Percentiles rank a stretch among this genome's conserved stretches.
Conservation (phyloP, 768 basidiomycete species). For the Porpolomopsis calyptriformis region DNA sequence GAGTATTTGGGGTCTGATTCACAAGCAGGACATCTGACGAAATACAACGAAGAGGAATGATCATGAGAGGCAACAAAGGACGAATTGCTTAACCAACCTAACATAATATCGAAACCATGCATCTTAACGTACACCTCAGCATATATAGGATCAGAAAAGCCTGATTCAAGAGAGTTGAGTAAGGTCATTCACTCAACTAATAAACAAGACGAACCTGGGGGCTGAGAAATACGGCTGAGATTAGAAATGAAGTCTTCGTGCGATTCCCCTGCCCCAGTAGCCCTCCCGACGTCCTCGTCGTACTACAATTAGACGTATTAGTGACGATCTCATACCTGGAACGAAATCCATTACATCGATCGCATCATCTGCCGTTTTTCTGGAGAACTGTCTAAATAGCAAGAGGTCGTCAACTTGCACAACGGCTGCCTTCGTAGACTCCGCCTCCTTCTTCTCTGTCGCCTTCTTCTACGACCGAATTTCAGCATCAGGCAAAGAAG, state of each 20-base stretch:
- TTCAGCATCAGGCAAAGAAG: not conserved
- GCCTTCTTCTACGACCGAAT: conserved; percentile 62
- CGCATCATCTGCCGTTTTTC: conserved; percentile 75
- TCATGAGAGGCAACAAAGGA: not conserved
- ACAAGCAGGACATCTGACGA: conserved; percentile 81
- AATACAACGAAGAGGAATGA: too few relatives aligned
- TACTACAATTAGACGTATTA: conserved; percentile 39
- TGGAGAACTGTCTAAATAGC: conserved; percentile 89
- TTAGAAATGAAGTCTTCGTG: conserved; percentile 93
- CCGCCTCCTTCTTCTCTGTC: conserved; percentile 80
- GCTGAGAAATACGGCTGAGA: conserved; percentile 82
- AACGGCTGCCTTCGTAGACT: conserved; percentile 50
- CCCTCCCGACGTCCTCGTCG: conserved; percentile 78
- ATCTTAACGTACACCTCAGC: conserved; percentile 97
- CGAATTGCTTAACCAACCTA: conserved; percentile 42
- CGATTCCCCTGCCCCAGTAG: conserved; percentile 75
- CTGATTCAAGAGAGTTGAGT: conserved; percentile 24
- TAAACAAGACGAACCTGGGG: conserved; percentile 65
- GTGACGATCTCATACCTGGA: not conserved
- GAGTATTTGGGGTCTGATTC: conserved; percentile 87
- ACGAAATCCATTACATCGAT: conserved; percentile 43
- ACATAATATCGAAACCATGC: conserved; percentile 92
- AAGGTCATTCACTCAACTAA: not conserved
- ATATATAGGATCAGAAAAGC: conserved; percentile 97
- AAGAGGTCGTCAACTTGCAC: conserved; percentile 92